These are phyloP conservation scores for Arthrobotrys conoides DNA, from an alignment of 2,329 filamentous ascomycete species.

Conservation along the genomic window DNA sequence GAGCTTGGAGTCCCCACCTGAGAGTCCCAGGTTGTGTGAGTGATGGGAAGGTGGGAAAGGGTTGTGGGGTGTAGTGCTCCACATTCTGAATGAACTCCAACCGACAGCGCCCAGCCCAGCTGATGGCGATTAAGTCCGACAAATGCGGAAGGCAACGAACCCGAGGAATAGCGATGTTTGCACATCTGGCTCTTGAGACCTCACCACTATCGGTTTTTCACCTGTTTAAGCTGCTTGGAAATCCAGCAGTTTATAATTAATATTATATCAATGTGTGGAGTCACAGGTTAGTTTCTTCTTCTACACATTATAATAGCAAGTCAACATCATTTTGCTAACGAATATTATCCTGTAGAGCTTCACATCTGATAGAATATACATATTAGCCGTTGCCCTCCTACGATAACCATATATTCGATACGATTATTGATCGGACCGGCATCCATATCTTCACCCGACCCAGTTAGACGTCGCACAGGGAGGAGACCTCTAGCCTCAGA, in stretches of 20 bases:
- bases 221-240: too few species aligned
- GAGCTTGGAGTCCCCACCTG: constrained; percentile 8
- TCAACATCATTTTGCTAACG: neutral
- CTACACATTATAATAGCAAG: neutral
- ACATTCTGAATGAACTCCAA: neutral
- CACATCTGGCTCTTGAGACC: too few species aligned
- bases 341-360: neutral
- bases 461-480: too few species aligned
- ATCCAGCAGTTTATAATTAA: too few species aligned
- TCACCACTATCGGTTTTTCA: neutral
- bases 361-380: neutral
- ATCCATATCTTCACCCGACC: too few species aligned
- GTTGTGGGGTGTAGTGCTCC: neutral
- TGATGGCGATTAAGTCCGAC: neutral
- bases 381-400: neutral
- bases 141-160: neutral
- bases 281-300: neutral
- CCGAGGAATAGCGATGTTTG: too few species aligned
- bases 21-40: constrained; percentile 19
- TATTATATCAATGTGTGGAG: neutral
- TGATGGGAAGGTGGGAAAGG: constrained; percentile 1
- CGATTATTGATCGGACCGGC: too few species aligned
- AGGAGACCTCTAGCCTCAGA: too few species aligned
- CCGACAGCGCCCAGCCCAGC: neutral
- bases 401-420: too few species aligned